Conservation (phyloP, 768 basidiomycete species). For the Dioszegia hungarica region DNA sequence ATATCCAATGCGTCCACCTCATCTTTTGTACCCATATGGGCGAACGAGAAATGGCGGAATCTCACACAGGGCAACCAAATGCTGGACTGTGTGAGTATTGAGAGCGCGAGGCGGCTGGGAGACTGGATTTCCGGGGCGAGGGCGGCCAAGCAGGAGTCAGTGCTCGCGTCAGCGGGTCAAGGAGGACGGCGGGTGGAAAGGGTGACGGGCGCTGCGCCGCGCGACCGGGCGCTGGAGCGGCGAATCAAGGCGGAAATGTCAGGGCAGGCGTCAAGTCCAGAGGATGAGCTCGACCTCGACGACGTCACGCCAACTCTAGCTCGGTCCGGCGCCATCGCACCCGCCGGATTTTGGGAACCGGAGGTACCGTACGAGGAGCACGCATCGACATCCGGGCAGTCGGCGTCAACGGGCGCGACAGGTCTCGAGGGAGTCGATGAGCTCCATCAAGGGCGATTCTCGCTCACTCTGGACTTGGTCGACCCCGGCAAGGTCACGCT, state of each 20-base stretch:
- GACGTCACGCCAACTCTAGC: constrained; percentile 1
- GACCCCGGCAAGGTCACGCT: constrained; percentile 21
- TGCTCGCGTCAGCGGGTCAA: neutral
- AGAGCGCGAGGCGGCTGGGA: constrained; percentile 30
- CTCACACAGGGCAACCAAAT: constrained; percentile 21
- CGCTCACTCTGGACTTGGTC: constrained; percentile 23
- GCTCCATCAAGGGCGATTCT: constrained; percentile 8
- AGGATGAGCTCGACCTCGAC: too few species aligned
- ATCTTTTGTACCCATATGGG: constrained; percentile 29
- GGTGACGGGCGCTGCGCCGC: too few species aligned
- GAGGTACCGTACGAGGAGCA: constrained; percentile 31
- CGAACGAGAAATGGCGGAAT: constrained; percentile 31
- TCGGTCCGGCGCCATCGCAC: constrained; percentile 1
- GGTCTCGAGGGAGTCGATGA: constrained; percentile 14
- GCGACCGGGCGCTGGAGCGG: neutral
- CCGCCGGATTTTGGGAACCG: constrained; percentile 36
- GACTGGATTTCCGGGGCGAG: constrained; percentile 40
- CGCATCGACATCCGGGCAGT: constrained; percentile 13
- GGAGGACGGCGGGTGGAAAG: neutral
- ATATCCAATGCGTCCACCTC: constrained; percentile 10
- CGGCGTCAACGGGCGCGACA: constrained; percentile 6
- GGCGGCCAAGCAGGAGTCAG: constrained; percentile 1
- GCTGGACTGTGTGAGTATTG: constrained; percentile 32
- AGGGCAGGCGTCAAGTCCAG: too few species aligned
- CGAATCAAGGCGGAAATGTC: neutral